Conservation (phyloP, 139 green algal genomes). For the Tetraselmis chui region DNA sequence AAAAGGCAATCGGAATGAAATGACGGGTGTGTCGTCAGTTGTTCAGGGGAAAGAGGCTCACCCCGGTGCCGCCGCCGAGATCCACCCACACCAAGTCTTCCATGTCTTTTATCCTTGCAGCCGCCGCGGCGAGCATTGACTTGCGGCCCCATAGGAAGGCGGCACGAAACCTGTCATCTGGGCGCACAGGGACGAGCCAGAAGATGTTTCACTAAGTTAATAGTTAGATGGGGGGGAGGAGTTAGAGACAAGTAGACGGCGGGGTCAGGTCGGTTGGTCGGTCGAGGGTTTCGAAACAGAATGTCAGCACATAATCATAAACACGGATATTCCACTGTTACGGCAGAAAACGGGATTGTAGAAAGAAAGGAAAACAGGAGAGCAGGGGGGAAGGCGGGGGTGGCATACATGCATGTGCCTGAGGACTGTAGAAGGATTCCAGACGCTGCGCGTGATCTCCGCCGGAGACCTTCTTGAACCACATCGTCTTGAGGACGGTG, state of each 20-base stretch:
- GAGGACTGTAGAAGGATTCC: conserved; percentile 76
- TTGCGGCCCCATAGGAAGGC: conserved; percentile 90
- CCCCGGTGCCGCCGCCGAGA: conserved; percentile 85
- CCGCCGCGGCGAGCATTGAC: conserved; percentile 83
- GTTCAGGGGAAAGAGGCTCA: too few species aligned
- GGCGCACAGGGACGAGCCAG: too few species aligned
- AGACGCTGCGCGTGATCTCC: conserved; percentile 69
- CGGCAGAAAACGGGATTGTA: background rate
- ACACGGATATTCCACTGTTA: conserved; percentile 3
- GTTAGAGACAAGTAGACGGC: background rate
- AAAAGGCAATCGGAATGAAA: too few species aligned
- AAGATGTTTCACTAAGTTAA: too few species aligned
- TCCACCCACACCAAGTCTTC: conserved; percentile 86
- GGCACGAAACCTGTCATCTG: conserved; percentile 91
- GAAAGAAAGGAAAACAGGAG: background rate
- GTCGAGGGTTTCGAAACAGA: too few species aligned
- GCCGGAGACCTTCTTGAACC: conserved; percentile 63
- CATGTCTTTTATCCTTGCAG: conserved; percentile 60
- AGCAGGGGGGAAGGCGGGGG: background rate
- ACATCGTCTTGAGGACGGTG: conserved; percentile 71
- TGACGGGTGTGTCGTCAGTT: too few species aligned
- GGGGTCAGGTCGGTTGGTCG: background rate
- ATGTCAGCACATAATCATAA: too few species aligned
- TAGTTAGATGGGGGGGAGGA: background rate
- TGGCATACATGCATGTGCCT: conserved; percentile 72